Evolutionary conservation across 306 rosid genomes (phyloP).

Genomic region (Rubus idaeus): DNA sequence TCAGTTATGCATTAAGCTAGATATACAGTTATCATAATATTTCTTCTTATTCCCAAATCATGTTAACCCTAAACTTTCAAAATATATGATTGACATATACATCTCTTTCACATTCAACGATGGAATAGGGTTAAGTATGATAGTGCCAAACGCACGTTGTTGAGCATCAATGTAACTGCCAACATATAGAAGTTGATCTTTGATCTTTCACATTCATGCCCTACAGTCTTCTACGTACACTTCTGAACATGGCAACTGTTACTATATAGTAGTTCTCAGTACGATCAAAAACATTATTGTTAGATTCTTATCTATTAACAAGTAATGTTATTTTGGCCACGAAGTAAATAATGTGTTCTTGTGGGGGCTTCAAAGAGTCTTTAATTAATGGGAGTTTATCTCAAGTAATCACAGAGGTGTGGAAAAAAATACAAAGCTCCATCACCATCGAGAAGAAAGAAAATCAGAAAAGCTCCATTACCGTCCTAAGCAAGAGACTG

Average conservation of each 20-base stretch:
- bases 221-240: not conserved
- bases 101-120: too few relatives aligned
- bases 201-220: conserved; percentile 4
- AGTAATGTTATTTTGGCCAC: too few relatives aligned
- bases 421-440: not conserved
- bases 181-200: not conserved
- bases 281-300: not conserved
- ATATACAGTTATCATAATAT: too few relatives aligned
- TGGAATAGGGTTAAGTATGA: too few relatives aligned
- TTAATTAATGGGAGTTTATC: not conserved
- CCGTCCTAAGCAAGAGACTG: too few relatives aligned
- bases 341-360: not conserved
- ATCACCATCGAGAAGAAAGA: not conserved
- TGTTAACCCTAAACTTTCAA: too few relatives aligned
- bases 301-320: not conserved
- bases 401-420: not conserved
- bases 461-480: too few relatives aligned
- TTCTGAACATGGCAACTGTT: conserved; percentile 2
- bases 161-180: not conserved
- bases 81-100: too few relatives aligned
- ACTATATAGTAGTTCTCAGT: not conserved
- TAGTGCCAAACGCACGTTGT: not conserved
- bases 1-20: too few relatives aligned
- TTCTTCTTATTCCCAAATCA: too few relatives aligned
- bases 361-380: not conserved